Evolutionary conservation across 2,329 filamentous ascomycete genomes (phyloP).

Genomic region (Neonectria sp.): DNA sequence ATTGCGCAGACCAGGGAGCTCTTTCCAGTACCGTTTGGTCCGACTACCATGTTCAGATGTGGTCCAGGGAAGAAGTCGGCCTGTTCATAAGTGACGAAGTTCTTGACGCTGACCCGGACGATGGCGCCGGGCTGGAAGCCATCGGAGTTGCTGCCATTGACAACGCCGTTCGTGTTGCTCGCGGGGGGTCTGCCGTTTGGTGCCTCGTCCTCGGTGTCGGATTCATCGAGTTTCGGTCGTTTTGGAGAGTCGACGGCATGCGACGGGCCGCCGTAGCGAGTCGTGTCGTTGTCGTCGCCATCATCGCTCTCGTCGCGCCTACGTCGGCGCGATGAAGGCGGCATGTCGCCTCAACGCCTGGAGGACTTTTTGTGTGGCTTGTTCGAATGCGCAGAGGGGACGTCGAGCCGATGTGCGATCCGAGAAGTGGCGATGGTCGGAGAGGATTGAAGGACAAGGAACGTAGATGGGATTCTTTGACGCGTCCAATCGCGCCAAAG

Average conservation of each 20-base stretch:
- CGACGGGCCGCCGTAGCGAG: conserved; percentile 41
- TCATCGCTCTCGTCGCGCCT: conserved; percentile 60
- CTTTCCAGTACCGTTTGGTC: conserved; percentile 98
- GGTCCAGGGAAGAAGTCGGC: conserved; percentile 94
- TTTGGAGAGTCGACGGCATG: conserved; percentile 52
- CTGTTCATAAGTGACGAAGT: conserved; percentile 96
- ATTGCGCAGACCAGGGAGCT: conserved; percentile 98
- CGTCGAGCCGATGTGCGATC: conserved; percentile 7
- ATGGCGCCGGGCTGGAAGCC: conserved; percentile 84
- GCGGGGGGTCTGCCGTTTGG: conserved; percentile 27
- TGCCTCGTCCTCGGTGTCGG: conserved; percentile 39
- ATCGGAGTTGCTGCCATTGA: conserved; percentile 41
- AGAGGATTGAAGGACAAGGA: neutral
- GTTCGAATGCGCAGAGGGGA: neutral
- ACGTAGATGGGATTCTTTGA: conserved; percentile 28
- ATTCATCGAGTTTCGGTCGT: conserved; percentile 52
- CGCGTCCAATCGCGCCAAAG: conserved; percentile 42
- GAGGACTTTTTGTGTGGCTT: neutral
- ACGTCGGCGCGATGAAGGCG: conserved; percentile 56
- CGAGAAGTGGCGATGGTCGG: conserved; percentile 2
- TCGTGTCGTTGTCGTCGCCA: conserved; percentile 53
- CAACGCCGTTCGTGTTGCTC: conserved; percentile 31
- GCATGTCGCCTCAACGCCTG: conserved; percentile 43
- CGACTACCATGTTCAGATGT: conserved; percentile 97
- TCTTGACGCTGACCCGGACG: conserved; percentile 85